Evolutionary conservation across 1,139 yeast genomes (phyloP).

Genomic region (Zygoascus sp.): DNA sequence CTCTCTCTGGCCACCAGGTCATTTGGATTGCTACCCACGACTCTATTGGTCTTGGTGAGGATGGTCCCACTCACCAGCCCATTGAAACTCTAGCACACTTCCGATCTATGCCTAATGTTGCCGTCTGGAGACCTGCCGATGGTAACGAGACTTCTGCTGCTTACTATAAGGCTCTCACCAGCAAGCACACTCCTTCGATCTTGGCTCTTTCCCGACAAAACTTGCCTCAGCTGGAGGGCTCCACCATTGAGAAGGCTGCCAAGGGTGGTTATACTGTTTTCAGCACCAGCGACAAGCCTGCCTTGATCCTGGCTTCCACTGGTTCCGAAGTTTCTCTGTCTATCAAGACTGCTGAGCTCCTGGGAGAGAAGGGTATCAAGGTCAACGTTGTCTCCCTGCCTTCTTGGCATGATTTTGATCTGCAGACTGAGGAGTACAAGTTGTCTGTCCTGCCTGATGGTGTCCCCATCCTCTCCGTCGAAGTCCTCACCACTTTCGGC

Average conservation of each 20-base stretch:
- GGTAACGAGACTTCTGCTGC: constrained; percentile 99
- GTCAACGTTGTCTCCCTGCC: constrained; percentile 89
- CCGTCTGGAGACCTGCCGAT: constrained; percentile 99
- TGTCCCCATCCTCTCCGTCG: constrained; percentile 88
- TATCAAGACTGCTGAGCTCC: constrained; percentile 73
- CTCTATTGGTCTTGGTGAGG: constrained; percentile 99
- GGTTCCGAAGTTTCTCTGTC: constrained; percentile 93
- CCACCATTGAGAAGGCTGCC: constrained; percentile 83
- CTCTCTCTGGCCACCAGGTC: constrained; percentile 89
- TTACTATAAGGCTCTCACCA: constrained; percentile 71
- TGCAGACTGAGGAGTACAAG: constrained; percentile 74
- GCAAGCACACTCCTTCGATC: constrained; percentile 75
- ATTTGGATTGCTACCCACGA: constrained; percentile 99
- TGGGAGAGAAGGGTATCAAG: constrained; percentile 61
- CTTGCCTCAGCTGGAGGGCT: constrained; percentile 94
- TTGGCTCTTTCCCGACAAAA: constrained; percentile 96
- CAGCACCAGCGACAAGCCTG: constrained; percentile 55
- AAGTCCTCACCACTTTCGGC: constrained; percentile 87
- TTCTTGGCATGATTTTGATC: constrained; percentile 86
- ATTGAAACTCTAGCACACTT: constrained; percentile 97
- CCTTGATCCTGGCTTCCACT: constrained; percentile 77
- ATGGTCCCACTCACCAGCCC: constrained; percentile 99
- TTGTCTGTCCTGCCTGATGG: constrained; percentile 91
- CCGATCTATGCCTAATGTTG: constrained; percentile 92
- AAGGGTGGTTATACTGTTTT: constrained; percentile 89